Evolutionary conservation across 83 land plant species (phyloP), one percentile per base, ranked within the genome.

Genomic region (Diphasiastrum complanatum): DNA sequence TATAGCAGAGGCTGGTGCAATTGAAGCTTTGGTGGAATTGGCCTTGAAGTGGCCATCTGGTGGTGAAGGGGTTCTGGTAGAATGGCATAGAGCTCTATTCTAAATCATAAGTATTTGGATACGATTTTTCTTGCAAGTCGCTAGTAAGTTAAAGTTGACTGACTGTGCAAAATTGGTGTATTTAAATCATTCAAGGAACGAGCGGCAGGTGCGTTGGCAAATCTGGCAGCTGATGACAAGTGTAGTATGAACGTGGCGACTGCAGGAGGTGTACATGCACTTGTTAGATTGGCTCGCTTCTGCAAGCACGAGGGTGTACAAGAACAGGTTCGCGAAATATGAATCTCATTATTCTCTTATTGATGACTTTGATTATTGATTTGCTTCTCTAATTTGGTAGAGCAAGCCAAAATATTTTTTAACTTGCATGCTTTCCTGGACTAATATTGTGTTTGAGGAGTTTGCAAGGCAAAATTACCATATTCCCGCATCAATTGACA

Each of bases 171-270:
- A n/a, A n/a, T 40, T 40, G 43, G 43, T 8, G 43, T 40, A 16
- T n/a, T n/a, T n/a, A n/a, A n/a, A 11, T 54, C 51, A 27, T 51
- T 65, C 23, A 73, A 87, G 98, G 98, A 92, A 47, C 84, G 98
- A 46, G 98, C 98, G 40, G 98, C 95, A 51, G 98, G 98, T 48
- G 99, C 99, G 46, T 75, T 95, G 64, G 99, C 99, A 50, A 95
- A 95, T 72, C 73, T 95, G 48, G 99, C 99, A 25, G 96, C 96
- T 45, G 99, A 95, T 75, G 99, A 95, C 50, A 95, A 80, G 59
- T 95, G 99, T 60, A 95, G 99, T 67, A 83, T 89, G 80, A 95
- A 89, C 68, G 93, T 95, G 69, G 96, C 99, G 8, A 1, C 63
- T 31, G 92, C 87, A 11, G 99, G 96, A 67, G 99, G 99, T 33